Percentiles rank a stretch among this genome's conserved stretches.
Conservation (phyloP, 108 stramenopile genomes). For the Hondaea fermentalgiana region DNA sequence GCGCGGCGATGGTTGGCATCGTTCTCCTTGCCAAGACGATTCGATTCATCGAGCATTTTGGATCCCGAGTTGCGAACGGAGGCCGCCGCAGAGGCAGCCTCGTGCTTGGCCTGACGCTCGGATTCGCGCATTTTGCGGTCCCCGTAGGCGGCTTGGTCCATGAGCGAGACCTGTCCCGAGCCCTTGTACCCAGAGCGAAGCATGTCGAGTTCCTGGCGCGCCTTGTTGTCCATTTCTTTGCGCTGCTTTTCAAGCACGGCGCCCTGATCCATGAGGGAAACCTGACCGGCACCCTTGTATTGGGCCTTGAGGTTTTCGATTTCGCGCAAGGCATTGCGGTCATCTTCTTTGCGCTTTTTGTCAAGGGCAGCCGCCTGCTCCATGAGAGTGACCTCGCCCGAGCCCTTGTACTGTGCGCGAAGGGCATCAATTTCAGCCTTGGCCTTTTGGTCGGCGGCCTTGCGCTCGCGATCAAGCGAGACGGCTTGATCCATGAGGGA, state of each 20-base stretch:
- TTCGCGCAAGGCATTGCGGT: background rate
- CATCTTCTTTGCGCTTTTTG: background rate
- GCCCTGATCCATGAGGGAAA: background rate
- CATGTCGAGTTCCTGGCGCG: background rate
- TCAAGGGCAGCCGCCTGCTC: background rate
- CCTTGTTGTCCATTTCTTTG: background rate
- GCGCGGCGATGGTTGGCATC: background rate
- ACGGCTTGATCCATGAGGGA: background rate
- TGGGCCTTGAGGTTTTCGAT: background rate
- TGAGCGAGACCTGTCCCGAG: background rate
- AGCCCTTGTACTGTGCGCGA: background rate
- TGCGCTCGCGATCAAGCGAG: background rate
- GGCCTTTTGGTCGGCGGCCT: background rate
- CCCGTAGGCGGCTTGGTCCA: background rate
- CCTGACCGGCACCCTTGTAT: background rate
- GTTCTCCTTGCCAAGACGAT: background rate
- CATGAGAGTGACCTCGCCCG: background rate
- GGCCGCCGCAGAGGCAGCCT: background rate
- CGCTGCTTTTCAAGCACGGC: background rate
- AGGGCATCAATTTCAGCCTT: background rate
- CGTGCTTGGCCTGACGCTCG: background rate
- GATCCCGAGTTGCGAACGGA: background rate
- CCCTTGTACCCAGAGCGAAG: background rate
- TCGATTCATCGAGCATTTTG: background rate
- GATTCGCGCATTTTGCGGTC: background rate